These are phyloP conservation scores for Thalia dealbata DNA, from an alignment of 176 grass and related monocot species.

Conservation along the genomic window DNA sequence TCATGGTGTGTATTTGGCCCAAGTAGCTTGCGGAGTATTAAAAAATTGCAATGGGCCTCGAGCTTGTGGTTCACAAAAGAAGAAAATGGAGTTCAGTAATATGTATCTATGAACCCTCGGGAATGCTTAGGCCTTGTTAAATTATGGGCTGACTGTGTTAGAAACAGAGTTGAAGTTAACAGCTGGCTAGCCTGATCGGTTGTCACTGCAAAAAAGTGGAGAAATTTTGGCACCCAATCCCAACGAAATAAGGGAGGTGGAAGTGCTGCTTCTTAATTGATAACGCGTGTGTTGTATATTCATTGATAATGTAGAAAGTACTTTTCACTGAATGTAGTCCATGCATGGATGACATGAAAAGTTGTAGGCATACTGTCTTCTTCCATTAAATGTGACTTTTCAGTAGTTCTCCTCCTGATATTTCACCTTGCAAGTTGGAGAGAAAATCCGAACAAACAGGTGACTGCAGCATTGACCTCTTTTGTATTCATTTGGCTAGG, in stretches of 20 bases:
- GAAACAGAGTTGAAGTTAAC: neutral
- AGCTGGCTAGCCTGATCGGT: neutral
- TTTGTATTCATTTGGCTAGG: neutral
- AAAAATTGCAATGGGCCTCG: neutral
- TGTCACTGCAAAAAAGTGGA: neutral
- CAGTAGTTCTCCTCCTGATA: neutral
- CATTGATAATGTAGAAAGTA: neutral
- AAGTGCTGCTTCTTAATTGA: neutral
- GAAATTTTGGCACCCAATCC: neutral
- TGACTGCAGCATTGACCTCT: neutral
- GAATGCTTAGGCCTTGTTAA: neutral
- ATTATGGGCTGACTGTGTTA: neutral
- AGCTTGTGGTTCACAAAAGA: neutral
- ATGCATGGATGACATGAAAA: neutral
- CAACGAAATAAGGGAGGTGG: neutral
- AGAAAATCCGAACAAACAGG: neutral
- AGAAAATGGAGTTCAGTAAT: neutral
- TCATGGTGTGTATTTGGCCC: neutral
- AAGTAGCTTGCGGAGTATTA: neutral
- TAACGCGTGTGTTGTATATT: neutral
- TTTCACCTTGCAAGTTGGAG: neutral
- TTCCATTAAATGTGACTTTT: neutral
- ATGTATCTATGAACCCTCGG: neutral
- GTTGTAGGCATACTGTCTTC: neutral
- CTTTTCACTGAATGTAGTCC: neutral